Conservation (phyloP, 176 grass and related monocot genomes). For the Aegilops speltoides region DNA sequence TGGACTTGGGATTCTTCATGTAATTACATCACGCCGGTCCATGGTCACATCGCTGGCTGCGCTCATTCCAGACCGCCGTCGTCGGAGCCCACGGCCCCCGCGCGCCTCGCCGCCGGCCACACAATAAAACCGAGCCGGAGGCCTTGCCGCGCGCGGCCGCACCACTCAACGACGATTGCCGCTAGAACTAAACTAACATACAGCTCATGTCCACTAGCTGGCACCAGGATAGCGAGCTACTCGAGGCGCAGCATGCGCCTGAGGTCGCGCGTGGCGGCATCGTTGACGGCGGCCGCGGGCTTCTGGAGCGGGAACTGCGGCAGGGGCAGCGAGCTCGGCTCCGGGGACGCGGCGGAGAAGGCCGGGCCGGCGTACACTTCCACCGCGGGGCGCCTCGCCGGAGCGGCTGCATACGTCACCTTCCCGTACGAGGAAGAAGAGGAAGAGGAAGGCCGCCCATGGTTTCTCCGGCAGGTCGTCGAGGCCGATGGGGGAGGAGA, state of each 20-base stretch:
- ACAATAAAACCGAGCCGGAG: constrained; percentile 50
- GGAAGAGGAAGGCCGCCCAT: not conserved
- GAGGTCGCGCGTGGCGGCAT: constrained; percentile 28
- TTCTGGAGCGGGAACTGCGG: constrained; percentile 45
- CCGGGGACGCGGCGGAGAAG: constrained; percentile 51
- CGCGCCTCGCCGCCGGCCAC: constrained; percentile 32
- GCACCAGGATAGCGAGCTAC: not conserved
- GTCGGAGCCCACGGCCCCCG: not conserved
- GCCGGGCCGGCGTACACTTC: constrained; percentile 59
- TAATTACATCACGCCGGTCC: not conserved
- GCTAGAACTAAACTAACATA: constrained; percentile 19
- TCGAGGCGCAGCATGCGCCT: constrained; percentile 50
- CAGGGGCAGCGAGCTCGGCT: constrained; percentile 53
- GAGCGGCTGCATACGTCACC: not conserved
- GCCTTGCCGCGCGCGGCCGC: constrained; percentile 2
- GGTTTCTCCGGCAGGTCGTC: not conserved
- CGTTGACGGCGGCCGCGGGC: not conserved
- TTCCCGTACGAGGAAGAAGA: not conserved
- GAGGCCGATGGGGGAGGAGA: not conserved
- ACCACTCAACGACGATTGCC: not conserved
- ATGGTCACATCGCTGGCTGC: not conserved
- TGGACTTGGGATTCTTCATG: not conserved
- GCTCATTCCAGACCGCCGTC: constrained; percentile 18
- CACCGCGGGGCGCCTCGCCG: not conserved
- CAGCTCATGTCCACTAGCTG: not conserved